phyloP scores from a whole-genome alignment of 495 filamentous ascomycete species.

The Aspergillus ellipticus region DNA sequence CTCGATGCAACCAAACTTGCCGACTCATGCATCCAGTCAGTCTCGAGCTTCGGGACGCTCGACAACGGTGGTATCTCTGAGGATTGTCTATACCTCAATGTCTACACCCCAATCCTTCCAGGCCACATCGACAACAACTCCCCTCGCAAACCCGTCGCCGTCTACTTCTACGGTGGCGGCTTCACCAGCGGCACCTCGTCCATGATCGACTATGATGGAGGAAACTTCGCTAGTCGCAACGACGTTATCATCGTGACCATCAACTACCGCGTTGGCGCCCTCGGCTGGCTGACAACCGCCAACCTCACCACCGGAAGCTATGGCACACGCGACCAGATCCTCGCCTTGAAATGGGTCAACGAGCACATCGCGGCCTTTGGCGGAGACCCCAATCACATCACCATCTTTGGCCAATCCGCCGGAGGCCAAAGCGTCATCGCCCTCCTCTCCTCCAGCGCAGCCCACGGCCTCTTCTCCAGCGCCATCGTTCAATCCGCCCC shows the following conservation, averaged over 20 bases:
- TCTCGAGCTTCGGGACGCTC: slow-evolving; percentile 10
- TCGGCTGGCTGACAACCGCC: slow-evolving; percentile 37
- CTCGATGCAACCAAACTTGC: slow-evolving; percentile 42
- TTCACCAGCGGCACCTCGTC: slow-evolving; percentile 38
- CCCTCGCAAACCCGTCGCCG: slow-evolving; percentile 33
- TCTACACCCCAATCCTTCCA: slow-evolving; percentile 28
- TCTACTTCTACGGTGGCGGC: slow-evolving; percentile 47
- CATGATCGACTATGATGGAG: slow-evolving; percentile 39
- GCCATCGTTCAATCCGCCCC: slow-evolving; percentile 29
- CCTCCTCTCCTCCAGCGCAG: slow-evolving; percentile 37
- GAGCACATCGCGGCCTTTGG: slow-evolving; percentile 48
- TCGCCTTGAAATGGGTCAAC: slow-evolving; percentile 49
- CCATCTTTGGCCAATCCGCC: slow-evolving; percentile 51
- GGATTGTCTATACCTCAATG: slow-evolving; percentile 43
- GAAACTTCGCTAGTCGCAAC: slow-evolving; percentile 41
- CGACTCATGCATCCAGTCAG: slow-evolving; percentile 40
- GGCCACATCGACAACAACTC: background rate
- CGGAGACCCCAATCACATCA: slow-evolving; percentile 46
- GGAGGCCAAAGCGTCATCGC: slow-evolving; percentile 54
- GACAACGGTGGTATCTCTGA: slow-evolving; percentile 31
- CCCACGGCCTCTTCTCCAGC: slow-evolving; percentile 29
- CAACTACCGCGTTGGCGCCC: slow-evolving; percentile 42
- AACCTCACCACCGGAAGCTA: slow-evolving; percentile 34
- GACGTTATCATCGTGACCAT: slow-evolving; percentile 49
- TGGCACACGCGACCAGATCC: slow-evolving; percentile 37